Evolutionary conservation across 345 rosid species (phyloP), one percentile per base, ranked within the genome.

Genomic region (Citrus inodora): DNA sequence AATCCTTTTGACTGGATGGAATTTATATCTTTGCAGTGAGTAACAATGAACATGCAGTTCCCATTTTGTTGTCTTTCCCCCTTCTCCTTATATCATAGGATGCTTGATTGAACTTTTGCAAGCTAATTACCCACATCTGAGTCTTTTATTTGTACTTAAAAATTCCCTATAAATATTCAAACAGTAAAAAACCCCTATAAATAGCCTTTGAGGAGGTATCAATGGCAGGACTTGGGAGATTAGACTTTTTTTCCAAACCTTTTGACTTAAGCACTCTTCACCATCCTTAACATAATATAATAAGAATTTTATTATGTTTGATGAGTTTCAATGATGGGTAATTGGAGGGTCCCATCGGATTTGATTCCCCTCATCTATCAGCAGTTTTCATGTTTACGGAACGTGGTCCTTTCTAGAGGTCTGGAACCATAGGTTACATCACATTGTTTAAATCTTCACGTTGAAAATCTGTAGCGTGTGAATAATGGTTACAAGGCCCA

Each of bases 1-100:
- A 95, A 95, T 81, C 99, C 97, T 16, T 95, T 93, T 77, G 97
- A 93, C 70, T 95, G 98, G 99, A 95, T 95, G 99, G 99, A 92
- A 70, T 90, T 93, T 82, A 95, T 95, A 85, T 95, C 96, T 76
- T 85, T 93, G 83, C 97, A 90, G 96, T 92, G 82, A 95, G 98
- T 87, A 79, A 67, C 27, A 1, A 67, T 46, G 48, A 9, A 37
- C 58, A 32, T 56, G 4, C 33, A 16, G 30, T 11, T 77, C 32
- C 7, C 5, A 40, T 74, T 59, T 60, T 66, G 8, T 75, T 3
- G 22, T 51, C 58, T 13, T 22, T 22, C 21, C 1, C 7, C 61
- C 6, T 82, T 55, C 42, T 66, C 22, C 71, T 76, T 48, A 22
- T 67, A 51, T 33, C 55, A 24, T 40, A n/a, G 32, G 32, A 72